A percentile compares a stretch with the other conserved stretches of the same genome.
phyloP scores from a whole-genome alignment of 1,284 basidiomycete species.

The Cystobasidium slooffiae region DNA sequence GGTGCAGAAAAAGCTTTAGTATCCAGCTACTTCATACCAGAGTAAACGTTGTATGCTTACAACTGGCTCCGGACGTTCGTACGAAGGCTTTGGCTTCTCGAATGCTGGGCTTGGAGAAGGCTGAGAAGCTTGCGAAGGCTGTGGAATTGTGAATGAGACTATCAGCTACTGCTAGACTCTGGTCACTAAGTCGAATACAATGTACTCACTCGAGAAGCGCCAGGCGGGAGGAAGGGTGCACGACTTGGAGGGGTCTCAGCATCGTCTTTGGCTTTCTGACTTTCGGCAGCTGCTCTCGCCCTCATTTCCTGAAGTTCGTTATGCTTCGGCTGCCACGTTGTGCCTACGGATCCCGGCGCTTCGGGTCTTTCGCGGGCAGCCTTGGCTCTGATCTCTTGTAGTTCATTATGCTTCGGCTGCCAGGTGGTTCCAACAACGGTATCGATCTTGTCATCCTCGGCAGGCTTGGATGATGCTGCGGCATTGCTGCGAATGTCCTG shows the following conservation, averaged over 20 bases:
- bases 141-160: constrained; percentile 28
- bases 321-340: constrained; percentile 54
- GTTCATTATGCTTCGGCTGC: constrained; percentile 55
- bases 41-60: constrained; percentile 36
- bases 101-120: constrained; percentile 60
- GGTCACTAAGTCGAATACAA: too few species aligned
- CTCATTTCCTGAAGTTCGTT: constrained; percentile 56
- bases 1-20: not conserved
- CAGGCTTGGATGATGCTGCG: constrained; percentile 52
- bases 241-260: not conserved
- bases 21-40: not conserved
- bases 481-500: constrained; percentile 50
- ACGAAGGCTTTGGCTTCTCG: constrained; percentile 58
- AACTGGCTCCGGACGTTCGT: constrained; percentile 51
- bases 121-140: constrained; percentile 53
- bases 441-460: constrained; percentile 10
- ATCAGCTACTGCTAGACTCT: not conserved
- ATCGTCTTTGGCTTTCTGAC: constrained; percentile 4
- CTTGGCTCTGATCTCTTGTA: constrained; percentile 49
- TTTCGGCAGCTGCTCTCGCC: constrained; percentile 54
- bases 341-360: constrained; percentile 50
- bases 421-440: constrained; percentile 57
- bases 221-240: constrained; percentile 61
- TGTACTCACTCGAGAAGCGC: constrained; percentile 58
- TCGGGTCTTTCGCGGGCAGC: constrained; percentile 46